phyloP scores from a whole-genome alignment of 1,284 basidiomycete genomes.

The Melanopsichium pennsylvanicum region DNA sequence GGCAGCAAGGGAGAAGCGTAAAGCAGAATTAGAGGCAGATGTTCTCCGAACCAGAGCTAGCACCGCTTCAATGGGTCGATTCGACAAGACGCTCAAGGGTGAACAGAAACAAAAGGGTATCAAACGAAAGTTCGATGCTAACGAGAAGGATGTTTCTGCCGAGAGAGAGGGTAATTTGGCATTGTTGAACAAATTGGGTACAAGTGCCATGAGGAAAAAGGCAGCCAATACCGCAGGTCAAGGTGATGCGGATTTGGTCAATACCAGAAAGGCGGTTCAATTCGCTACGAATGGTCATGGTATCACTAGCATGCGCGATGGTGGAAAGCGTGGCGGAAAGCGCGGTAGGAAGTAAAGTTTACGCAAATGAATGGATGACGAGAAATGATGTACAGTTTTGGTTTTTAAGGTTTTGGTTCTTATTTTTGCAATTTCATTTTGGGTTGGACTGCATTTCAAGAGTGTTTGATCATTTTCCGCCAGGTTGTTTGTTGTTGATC shows the following conservation, averaged over 20 bases:
- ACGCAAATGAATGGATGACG: too few species aligned
- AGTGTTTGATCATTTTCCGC: too few species aligned
- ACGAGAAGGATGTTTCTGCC: conserved; percentile 73
- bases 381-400: too few species aligned
- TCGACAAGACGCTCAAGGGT: conserved; percentile 86
- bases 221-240: conserved; percentile 63
- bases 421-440: too few species aligned
- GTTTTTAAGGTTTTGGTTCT: too few species aligned
- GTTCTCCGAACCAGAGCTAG: conserved; percentile 81
- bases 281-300: conserved; percentile 53
- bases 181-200: conserved; percentile 78
- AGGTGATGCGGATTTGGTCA: conserved; percentile 63
- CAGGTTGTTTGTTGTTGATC: too few species aligned
- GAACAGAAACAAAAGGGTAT: conserved; percentile 80
- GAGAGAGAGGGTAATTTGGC: conserved; percentile 80
- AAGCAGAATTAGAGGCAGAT: conserved; percentile 78
- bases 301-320: conserved; percentile 46
- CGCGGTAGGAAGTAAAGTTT: conserved; percentile 35
- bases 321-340: too few species aligned
- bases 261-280: conserved; percentile 57
- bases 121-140: conserved; percentile 91
- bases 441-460: too few species aligned
- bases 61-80: conserved; percentile 87
- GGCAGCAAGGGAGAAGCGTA: conserved; percentile 71
- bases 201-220: conserved; percentile 32